Base-by-base conservation (phyloP, 352 stramenopile species). In the Paralagenidium karlingii region DNA sequence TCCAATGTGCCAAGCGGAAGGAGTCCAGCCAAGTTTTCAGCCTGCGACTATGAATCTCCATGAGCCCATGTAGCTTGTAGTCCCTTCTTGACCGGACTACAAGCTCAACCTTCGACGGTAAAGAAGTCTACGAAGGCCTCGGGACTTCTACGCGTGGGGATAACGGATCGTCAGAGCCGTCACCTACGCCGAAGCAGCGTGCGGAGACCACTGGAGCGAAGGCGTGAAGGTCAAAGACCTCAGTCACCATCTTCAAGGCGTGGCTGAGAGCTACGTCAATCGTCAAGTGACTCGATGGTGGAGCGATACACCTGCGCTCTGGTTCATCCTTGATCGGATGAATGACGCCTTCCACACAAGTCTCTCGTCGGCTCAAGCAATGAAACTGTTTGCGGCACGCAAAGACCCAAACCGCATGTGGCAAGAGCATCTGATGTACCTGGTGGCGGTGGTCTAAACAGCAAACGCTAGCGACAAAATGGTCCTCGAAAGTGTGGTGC, bases 401-500 rank as follows among this genome's bases (percentile, higher is more conserved):
- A 43, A 49, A 19, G 37, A 22, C 21, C 20, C 20, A 2, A 34
- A 28, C 2, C 29, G 33, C 2, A 29, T 30, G 27, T 50, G 34
- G 43, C 34, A 38, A 8, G 28, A 50, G 3, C 43, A 50, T 19
- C 24, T 40, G 13, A 10, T 43, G 2, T 50, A 50, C 11, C 12
- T 50, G 34, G 33, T 45, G 7, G 43, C 33, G 10, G 30, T 31
- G 1, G 13, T 29, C 15, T 32, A 44, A 4, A 34, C 43, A 13
- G 34, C 36, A 11, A 32, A 15, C 8, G 30, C 16, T 16, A 20
- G 16, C 19, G 30, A 36, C 7, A 36, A 43, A 20, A 15, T 49
- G 6, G 47, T 55, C 2, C 15, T 49, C n/a, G 38, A 55, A 27
- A 55, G 45, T 19, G 32, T 49, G 9, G 39, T 53, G 13, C 47